Percentiles rank a stretch among this genome's conserved stretches.
Evolutionary conservation across 2,329 filamentous ascomycete species (phyloP).

Genomic region (Cordyceps cicadae): DNA sequence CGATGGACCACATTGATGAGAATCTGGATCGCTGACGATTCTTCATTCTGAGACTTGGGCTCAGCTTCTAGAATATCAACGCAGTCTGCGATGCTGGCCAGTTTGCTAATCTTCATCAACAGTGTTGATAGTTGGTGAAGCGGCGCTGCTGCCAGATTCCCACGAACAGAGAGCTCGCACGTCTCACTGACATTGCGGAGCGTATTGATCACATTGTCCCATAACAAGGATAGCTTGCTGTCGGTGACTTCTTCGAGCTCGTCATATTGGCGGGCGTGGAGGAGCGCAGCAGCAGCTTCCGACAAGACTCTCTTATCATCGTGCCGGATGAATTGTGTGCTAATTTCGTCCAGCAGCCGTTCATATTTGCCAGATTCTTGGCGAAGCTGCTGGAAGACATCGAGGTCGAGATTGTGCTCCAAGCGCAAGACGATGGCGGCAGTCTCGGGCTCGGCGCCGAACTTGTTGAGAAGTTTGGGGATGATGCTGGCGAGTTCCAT

Average conservation of each 20-base stretch:
- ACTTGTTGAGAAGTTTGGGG: constrained; percentile 83
- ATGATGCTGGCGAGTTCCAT: constrained; percentile 70
- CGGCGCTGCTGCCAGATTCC: constrained; percentile 55
- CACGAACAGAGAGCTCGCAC: constrained; percentile 62
- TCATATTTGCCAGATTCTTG: constrained; percentile 77
- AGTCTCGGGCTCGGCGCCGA: constrained; percentile 78
- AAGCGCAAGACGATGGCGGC: constrained; percentile 78
- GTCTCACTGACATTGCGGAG: constrained; percentile 64
- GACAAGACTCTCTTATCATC: constrained; percentile 76
- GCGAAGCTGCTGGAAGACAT: constrained; percentile 79
- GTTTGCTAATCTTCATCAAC: constrained; percentile 69
- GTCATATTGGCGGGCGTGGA: constrained; percentile 79
- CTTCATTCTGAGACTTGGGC: constrained; percentile 38
- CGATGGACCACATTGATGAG: constrained; percentile 66
- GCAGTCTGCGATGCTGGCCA: constrained; percentile 73
- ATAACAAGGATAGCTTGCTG: constrained; percentile 69
- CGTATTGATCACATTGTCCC: constrained; percentile 73
- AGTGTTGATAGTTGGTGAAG: constrained; percentile 66
- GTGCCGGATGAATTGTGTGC: constrained; percentile 89
- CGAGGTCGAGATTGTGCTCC: constrained; percentile 77
- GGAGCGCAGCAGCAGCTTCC: constrained; percentile 72
- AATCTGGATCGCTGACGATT: constrained; percentile 53
- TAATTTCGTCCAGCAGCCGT: constrained; percentile 79
- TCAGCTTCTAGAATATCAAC: constrained; percentile 63
- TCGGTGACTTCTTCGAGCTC: constrained; percentile 83